Conservation (phyloP, 495 filamentous ascomycete species). For the Penicillium chermesinum region DNA sequence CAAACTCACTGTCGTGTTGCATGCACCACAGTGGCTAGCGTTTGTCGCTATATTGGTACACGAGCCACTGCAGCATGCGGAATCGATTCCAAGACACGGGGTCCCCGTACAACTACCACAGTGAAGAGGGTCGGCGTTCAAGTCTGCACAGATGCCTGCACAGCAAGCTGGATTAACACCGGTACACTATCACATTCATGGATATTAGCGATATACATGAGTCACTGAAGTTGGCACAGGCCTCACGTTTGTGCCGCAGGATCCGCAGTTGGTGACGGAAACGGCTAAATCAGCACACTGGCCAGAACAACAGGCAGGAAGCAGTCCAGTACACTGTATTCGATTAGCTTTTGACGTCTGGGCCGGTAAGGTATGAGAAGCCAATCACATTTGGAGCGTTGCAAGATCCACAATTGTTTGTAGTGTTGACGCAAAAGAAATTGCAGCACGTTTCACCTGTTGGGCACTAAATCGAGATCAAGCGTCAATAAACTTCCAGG, state of each 20-base stretch:
- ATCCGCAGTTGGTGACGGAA: slow-evolving; percentile 11
- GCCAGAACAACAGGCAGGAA: slow-evolving; percentile 14
- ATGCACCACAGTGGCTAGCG: slow-evolving; percentile 4
- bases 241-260: slow-evolving; percentile 8
- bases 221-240: neutral
- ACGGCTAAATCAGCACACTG: slow-evolving; percentile 9
- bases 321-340: slow-evolving; percentile 8
- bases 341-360: no score
- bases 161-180: slow-evolving; percentile 13
- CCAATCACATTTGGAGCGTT: slow-evolving; percentile 1
- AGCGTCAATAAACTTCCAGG: no score
- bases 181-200: slow-evolving; percentile 13
- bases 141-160: slow-evolving; percentile 7
- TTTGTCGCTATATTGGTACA: slow-evolving; percentile 3
- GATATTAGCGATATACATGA: neutral
- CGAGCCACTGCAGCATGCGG: slow-evolving; percentile 7
- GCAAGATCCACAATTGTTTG: slow-evolving; percentile 13
- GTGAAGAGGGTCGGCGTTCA: slow-evolving; percentile 9
- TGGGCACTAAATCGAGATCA: slow-evolving; percentile 9
- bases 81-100: slow-evolving; percentile 10
- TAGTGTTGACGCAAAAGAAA: slow-evolving; percentile 12
- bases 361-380: neutral
- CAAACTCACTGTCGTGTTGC: slow-evolving; percentile 1
- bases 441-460: slow-evolving; percentile 14
- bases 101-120: slow-evolving; percentile 10